phyloP scores from a whole-genome alignment of 345 rosid species.

The Schrenkiella parvula region DNA sequence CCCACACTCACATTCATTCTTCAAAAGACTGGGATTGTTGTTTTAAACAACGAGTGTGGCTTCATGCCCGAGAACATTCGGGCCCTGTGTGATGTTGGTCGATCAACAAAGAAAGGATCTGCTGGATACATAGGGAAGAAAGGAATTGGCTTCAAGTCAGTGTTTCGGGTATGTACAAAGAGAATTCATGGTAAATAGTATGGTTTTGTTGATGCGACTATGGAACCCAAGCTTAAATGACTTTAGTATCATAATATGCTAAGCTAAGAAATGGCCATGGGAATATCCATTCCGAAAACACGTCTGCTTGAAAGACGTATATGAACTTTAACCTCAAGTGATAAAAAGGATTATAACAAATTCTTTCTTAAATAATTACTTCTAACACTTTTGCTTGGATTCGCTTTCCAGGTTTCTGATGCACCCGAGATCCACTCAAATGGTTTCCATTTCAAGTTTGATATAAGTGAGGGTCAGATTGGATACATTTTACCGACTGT shows the following conservation, averaged over 20 bases:
- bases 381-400: conserved; percentile 11
- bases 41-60: conserved; percentile 87
- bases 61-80: conserved; percentile 79
- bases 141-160: conserved; percentile 99
- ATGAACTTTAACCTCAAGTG: neutral
- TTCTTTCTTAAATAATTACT: conserved; percentile 1
- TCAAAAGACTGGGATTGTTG: conserved; percentile 61
- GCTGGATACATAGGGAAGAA: conserved; percentile 91
- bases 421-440: conserved; percentile 98
- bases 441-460: conserved; percentile 91
- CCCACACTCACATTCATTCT: conserved; percentile 86
- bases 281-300: conserved; percentile 1
- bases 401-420: conserved; percentile 69
- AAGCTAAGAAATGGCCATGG: conserved; percentile 2
- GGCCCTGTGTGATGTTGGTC: conserved; percentile 96
- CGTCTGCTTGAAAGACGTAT: conserved; percentile 10
- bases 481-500: conserved; percentile 89
- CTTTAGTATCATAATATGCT: neutral
- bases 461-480: conserved; percentile 83
- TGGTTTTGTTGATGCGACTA: conserved; percentile 14
- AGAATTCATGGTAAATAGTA: neutral
- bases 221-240: conserved; percentile 13
- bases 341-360: neutral
- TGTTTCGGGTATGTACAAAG: conserved; percentile 71
- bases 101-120: conserved; percentile 84